Base-by-base conservation (phyloP, 441 rosid genomes). In the Pelargonium myrrhifolium region DNA sequence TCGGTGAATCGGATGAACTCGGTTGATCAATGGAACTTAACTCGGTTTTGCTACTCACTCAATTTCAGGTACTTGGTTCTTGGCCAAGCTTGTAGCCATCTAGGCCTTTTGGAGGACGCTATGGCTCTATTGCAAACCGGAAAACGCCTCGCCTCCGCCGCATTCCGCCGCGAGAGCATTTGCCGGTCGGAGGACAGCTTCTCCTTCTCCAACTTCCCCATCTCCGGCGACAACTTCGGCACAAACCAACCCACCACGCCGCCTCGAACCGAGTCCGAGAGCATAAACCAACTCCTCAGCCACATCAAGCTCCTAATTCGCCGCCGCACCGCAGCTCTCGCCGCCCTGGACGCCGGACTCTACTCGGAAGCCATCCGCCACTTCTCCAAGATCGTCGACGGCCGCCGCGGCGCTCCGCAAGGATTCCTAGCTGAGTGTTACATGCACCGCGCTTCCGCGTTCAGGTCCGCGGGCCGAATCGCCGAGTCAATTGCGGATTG, bases 41-140 rank as follows among this genome's bases (percentile, higher is more conserved):
- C 26, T 24, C 26, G 26, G 26, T 24, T 24, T 24, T 2, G 26
- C 26, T 24, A 24, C 26, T 24, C 26, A 24, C 2, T 24, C 26
- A 24, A 24, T 24, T 24, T 1, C 86, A 93, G 97, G 83, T 93
- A 89, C 77, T 76, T 81, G 82, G 85, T 91, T 61, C 69, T 93
- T 0, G 99, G 99, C 53, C 92, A 90, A 82, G 99, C 99, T 8
- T 93, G 99, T 71, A 85, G 90, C 75, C 92, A 91, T 68, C 76
- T 93, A n/a, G 97, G 99, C 56, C 75, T 91, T 1, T 87, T 93
- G 97, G 99, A 93, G 74, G 99, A 93, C 66, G 97, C 97, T 0
- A 83, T 93, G 90, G 95, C 79, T 8, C 95, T 93, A 11, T 89
- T 93, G 47, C 97, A 93, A 71, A 89, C 95, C 64, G 96, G 97